These are phyloP conservation scores for Pittosporum tobira DNA, from an alignment of 129 eudicot genomes.

Conservation along the genomic window DNA sequence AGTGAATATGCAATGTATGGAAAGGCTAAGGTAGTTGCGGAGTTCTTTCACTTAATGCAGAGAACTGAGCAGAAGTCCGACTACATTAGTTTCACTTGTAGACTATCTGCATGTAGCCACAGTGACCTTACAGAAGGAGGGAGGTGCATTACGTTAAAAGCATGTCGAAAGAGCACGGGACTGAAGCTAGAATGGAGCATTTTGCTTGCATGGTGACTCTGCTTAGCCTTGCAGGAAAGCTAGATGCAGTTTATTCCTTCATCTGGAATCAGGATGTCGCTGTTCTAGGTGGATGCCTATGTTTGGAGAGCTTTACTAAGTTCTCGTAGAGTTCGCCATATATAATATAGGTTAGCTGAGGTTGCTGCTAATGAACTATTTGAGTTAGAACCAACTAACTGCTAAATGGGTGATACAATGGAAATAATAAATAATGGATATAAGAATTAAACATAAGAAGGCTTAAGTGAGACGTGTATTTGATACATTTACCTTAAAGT, in stretches of 20 bases:
- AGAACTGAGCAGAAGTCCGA: conserved; percentile 52
- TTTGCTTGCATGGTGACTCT: conserved; percentile 74
- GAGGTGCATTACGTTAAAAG: conserved; percentile 35
- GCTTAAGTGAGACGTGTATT: too few relatives aligned
- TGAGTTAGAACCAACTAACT: too few relatives aligned
- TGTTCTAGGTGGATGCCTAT: conserved; percentile 70
- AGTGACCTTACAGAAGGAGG: conserved; percentile 74
- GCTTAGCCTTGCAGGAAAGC: conserved; percentile 72
- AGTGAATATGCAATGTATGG: conserved; percentile 83
- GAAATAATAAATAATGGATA: too few relatives aligned
- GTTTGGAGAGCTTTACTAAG: conserved; percentile 89
- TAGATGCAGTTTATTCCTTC: conserved; percentile 64
- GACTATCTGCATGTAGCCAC: conserved; percentile 79
- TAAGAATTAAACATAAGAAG: too few relatives aligned
- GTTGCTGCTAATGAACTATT: conserved; percentile 58
- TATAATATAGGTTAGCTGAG: conserved; percentile 46
- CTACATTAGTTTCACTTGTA: conserved; percentile 50
- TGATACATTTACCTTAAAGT: too few relatives aligned
- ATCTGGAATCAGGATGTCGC: conserved; percentile 56
- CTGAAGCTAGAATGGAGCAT: conserved; percentile 62
- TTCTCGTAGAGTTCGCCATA: conserved; percentile 69
- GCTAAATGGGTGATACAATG: too few relatives aligned
- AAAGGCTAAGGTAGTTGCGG: conserved; percentile 40
- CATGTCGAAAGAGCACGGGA: conserved; percentile 46
- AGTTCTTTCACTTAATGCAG: conserved; percentile 42